phyloP scores from a whole-genome alignment of 202 grass and related monocot genomes.

The Digitaria exilis region DNA sequence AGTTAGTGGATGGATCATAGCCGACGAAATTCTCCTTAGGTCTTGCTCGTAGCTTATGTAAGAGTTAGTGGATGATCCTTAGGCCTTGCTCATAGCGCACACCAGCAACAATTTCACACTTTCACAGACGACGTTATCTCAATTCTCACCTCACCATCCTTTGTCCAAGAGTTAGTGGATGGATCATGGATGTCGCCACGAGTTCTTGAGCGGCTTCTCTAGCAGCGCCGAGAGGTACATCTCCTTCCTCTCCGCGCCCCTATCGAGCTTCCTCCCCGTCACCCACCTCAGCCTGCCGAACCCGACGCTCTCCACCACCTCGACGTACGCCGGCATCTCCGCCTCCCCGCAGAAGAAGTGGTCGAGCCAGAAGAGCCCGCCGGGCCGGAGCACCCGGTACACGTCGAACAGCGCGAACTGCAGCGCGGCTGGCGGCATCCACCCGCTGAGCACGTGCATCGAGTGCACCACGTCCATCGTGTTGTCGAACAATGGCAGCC shows the following conservation, averaged over 20 bases:
- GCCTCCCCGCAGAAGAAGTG: constrained; percentile 56
- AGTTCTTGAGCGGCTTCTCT: constrained; percentile 42
- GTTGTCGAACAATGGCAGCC: constrained; percentile 81
- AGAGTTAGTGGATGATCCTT: too few relatives aligned
- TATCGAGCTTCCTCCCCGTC: constrained; percentile 49
- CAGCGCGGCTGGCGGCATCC: constrained; percentile 51
- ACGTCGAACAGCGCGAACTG: constrained; percentile 67
- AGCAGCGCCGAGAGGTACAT: constrained; percentile 64
- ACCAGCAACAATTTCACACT: too few relatives aligned
- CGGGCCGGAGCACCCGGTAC: constrained; percentile 73
- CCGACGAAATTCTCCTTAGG: too few relatives aligned
- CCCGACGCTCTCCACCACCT: constrained; percentile 41
- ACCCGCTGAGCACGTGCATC: constrained; percentile 58
- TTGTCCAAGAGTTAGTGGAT: neutral
- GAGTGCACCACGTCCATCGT: constrained; percentile 77
- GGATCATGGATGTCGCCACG: neutral
- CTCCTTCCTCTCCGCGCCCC: constrained; percentile 44
- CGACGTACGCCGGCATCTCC: constrained; percentile 41
- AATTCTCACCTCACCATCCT: too few relatives aligned
- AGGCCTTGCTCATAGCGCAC: too few relatives aligned
- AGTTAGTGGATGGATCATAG: too few relatives aligned
- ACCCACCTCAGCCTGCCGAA: constrained; percentile 49
- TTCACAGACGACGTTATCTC: too few relatives aligned
- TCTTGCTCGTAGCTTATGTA: too few relatives aligned
- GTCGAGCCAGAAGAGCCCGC: constrained; percentile 70